Evolutionary conservation across 129 eudicot species (phyloP), one percentile per base, ranked within the genome.

Genomic region (Flaveria sonorensis): DNA sequence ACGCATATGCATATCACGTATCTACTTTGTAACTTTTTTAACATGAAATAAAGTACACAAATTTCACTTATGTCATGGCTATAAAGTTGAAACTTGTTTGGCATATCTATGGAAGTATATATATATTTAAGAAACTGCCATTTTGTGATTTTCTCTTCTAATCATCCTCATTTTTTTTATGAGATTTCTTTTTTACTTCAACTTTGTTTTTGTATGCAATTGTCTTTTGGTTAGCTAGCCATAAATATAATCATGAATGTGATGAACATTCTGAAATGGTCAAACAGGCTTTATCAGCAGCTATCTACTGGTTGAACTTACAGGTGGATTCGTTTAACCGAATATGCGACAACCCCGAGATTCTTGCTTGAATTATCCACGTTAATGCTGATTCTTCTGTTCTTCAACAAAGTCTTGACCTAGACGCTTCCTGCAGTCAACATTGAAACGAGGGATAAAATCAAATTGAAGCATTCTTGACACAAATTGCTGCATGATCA

Each of bases 241-340:
- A 62, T 80, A n/a, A n/a, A n/a, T n/a, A n/a, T n/a, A 74, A 79
- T 88, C 76, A 89, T 82, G 77, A 86, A 83, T 88, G 86, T 90
- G 90, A 85, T 89, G 83, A 81, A 80, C 85, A 86, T 85, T 79
- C 84, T 91, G 77, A 81, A 86, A 87, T 76, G 89, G 87, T 74
- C 83, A 77, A 94, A 87, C 97, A 94, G 98, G 98, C 93, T 94
- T 94, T 84, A 91, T 71, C 85, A 93, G 97, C 96, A 88, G 97
- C 98, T 90, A 80, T 94, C 96, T 91, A 87, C 98, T 91, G 98
- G 92, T 94, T 91, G 92, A 93, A 93, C 93, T 94, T 91, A 89
- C 98, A 94, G 98, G 98, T 94, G 90, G 98, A 86, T 81, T 85
- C 82, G 77, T 52, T 52, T 85, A 30, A 46, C 83, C 14, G 87